Evolutionary conservation across 2,329 filamentous ascomycete genomes (phyloP), one percentile per base, ranked within the genome.

Genomic region (Calonectria ilicicola): DNA sequence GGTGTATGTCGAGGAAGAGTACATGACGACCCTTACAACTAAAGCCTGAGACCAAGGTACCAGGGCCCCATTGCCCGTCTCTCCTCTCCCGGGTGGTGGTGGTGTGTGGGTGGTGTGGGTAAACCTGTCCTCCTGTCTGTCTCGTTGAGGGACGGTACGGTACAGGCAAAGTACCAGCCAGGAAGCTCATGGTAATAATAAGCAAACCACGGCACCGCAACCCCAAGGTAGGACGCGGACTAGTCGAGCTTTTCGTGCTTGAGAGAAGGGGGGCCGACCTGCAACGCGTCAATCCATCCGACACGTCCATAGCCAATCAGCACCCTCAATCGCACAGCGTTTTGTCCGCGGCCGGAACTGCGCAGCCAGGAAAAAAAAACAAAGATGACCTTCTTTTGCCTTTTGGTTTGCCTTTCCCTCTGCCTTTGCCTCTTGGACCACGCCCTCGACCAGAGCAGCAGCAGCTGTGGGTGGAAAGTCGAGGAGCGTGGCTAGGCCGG

Each of bases 101-200:
- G 65, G 65, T 44, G 64, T 58, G 51, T 60, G 65, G 65, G 65
- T 67, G 51, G 65, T 67, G 65, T 67, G 65, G 65, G 65, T 67
- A 67, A 67, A 49, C 40, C 35, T 67, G 49, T 47, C 35, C 38
- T 67, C 49, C 26, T 47, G 46, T 53, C 38, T 67, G 65, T 67
- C 53, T 58, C 51, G 42, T 62, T 29, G 44, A 21, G 15, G 38
- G 27, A 35, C 49, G 40, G n/a, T 38, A 44, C 35, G 38, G 40
- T 26, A 44, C 65, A 66, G 27, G 53, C 53, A 63, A 63, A 21
- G 58, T 63, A 63, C 58, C 58, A 14, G 40, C 58, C 58, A 14
- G 40, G 40, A 35, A 62, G 65, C 51, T 56, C 21, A 26, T 38
- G 42, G 51, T 67, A 67, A 49, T 65, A 47, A 65, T 47, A 47